Base-by-base conservation (phyloP, 768 basidiomycete species). In the Tulasnella sp. region DNA sequence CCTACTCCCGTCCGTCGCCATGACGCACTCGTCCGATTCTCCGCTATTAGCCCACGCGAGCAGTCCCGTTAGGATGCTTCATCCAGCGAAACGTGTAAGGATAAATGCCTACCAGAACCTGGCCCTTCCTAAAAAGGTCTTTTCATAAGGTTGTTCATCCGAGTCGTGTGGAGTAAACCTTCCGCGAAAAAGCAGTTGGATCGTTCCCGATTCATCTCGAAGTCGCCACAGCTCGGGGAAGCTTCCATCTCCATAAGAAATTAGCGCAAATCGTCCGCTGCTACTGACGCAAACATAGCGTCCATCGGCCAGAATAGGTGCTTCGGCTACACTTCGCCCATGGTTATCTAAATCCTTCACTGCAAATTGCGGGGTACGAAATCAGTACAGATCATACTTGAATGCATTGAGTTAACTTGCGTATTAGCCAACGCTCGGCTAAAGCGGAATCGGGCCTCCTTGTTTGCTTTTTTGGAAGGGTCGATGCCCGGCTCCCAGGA, bases 181-280 rank as follows among this genome's bases (percentile, higher is more conserved):
- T n/a, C 49, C 49, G 22, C 49, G 49, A n/a, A 49, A 49, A 9
- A 49, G 49, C 9, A 49, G 49, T 49, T 49, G 49, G 2, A 17
- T 12, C 11, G 22, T 70, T 31, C 54, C 52, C 9, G 31, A 14
- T 36, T 91, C 83, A n/a, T 88, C 81, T 69, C 91, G 3, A 70
- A 93, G 81, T 82, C 87, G 89, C 91, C 91, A 93, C 4, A 93
- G 83, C 80, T 93, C 91, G 8, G 92, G 91, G n/a, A 90, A 88
- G 3, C 89, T 91, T 86, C 90, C 89, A 79, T 90, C 88, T 80
- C 92, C 91, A 80, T 91, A 92, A 80, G 90, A 91, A 71, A 92
- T 86, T 69, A 93, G 81, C 25, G 89, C 91, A 11, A 89, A 84
- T 9, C 87, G 83, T n/a, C 89, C 90, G 76, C 86, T 87, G 75